phyloP scores from a whole-genome alignment of 495 filamentous ascomycete species.

The Hypoxylon trugodes region DNA sequence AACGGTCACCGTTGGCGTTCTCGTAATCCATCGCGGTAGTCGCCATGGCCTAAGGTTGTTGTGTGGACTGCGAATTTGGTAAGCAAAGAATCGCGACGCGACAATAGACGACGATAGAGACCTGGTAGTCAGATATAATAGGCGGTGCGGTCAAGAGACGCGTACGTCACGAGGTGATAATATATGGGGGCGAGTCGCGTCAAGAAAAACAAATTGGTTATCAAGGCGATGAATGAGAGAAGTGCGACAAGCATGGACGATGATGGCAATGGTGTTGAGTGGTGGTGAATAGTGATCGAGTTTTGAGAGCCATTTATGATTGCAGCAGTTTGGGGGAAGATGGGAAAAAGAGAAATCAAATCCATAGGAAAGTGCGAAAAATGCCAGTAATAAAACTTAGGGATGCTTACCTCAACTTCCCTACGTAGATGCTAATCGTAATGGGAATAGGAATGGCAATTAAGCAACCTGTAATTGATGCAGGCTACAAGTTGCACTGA shows the following conservation, averaged over 20 bases:
- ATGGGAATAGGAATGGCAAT: conserved; percentile 16
- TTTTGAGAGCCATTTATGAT: conserved; percentile 33
- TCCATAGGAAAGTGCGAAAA: neutral
- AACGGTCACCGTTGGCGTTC: conserved; percentile 80
- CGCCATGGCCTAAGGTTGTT: conserved; percentile 52
- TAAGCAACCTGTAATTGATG: conserved; percentile 12
- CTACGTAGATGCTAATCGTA: conserved; percentile 23
- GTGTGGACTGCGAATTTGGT: conserved; percentile 23
- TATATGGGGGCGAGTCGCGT: conserved; percentile 5
- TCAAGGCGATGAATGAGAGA: conserved; percentile 10
- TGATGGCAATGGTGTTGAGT: conserved; percentile 35
- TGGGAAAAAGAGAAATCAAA: conserved; percentile 32
- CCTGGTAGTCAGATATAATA: too few relatives aligned
- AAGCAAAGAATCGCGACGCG: conserved; percentile 33
- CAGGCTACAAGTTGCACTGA: conserved; percentile 1
- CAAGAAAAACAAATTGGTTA: conserved; percentile 4
- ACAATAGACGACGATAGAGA: too few relatives aligned
- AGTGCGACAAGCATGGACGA: conserved; percentile 10
- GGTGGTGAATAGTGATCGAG: neutral
- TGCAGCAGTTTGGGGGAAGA: conserved; percentile 33
- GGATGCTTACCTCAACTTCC: conserved; percentile 27
- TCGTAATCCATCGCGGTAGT: conserved; percentile 82
- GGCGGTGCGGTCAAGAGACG: conserved; percentile 24
- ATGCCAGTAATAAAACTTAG: conserved; percentile 9
- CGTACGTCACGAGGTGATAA: conserved; percentile 16